Conservation (phyloP, 208 protist species). For the Herpetomonas muscarum region DNA sequence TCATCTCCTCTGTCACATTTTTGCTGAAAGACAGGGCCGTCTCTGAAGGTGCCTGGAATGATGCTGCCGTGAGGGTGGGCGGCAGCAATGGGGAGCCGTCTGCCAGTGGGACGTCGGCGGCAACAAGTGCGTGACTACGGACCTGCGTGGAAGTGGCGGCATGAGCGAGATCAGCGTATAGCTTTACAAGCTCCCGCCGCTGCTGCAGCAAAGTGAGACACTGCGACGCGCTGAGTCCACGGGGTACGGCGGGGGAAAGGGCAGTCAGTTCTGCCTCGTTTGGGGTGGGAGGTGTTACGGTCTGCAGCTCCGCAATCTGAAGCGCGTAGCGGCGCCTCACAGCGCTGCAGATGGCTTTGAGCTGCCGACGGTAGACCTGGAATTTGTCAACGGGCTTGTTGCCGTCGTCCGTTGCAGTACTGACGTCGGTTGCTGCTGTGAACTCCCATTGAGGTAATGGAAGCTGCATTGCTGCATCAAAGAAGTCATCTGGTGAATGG, state of each 20-base stretch:
- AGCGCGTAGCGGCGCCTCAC: slow-evolving; percentile 50
- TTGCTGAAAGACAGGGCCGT: too few relatives aligned
- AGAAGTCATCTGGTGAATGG: slow-evolving; percentile 36
- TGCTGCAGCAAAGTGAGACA: slow-evolving; percentile 63
- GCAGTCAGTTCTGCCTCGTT: neutral
- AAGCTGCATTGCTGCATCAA: slow-evolving; percentile 28
- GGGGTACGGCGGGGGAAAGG: slow-evolving; percentile 15
- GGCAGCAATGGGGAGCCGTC: too few relatives aligned
- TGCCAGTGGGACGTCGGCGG: too few relatives aligned
- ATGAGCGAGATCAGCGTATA: slow-evolving; percentile 19
- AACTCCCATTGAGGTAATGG: slow-evolving; percentile 22
- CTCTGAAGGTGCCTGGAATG: too few relatives aligned
- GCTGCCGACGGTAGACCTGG: slow-evolving; percentile 21
- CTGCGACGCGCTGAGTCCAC: slow-evolving; percentile 40
- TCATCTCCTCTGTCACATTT: too few relatives aligned
- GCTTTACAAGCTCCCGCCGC: slow-evolving; percentile 21
- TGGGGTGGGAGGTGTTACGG: slow-evolving; percentile 12
- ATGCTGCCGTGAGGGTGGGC: too few relatives aligned
- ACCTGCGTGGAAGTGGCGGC: neutral
- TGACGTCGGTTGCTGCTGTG: neutral
- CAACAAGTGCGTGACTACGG: too few relatives aligned
- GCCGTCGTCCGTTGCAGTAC: neutral
- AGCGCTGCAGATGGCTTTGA: slow-evolving; percentile 26
- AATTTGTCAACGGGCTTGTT: slow-evolving; percentile 15
- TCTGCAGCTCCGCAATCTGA: slow-evolving; percentile 23